These are phyloP conservation scores for Phytophthora idaei DNA, from an alignment of 352 stramenopile species.

Conservation along the genomic window DNA sequence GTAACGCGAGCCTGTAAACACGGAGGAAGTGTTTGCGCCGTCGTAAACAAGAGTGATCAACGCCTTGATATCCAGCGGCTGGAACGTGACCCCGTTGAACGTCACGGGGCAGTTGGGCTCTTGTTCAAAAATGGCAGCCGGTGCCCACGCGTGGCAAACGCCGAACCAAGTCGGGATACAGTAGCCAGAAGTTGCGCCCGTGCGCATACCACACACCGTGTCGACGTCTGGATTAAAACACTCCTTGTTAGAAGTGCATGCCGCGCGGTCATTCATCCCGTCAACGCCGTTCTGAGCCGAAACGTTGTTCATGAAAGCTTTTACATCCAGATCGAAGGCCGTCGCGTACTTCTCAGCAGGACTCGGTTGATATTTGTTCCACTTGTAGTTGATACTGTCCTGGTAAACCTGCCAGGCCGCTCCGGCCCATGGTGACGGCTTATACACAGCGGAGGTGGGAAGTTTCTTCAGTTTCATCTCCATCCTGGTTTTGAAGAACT, in stretches of 20 bases:
- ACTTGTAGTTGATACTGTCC: not conserved
- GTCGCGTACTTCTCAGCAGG: conserved; percentile 5
- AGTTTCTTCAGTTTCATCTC: not conserved
- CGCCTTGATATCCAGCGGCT: conserved; percentile 39
- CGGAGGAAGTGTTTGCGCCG: conserved; percentile 18
- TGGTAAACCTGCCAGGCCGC: not conserved
- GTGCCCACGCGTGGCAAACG: conserved; percentile 43
- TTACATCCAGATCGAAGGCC: not conserved
- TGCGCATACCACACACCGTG: conserved; percentile 26
- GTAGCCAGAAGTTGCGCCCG: conserved; percentile 14
- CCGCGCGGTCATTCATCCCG: not conserved
- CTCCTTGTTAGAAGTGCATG: not conserved
- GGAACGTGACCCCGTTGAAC: conserved; percentile 37
- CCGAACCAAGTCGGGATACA: conserved; percentile 45
- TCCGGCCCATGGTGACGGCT: not conserved
- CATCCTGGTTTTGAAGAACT: not conserved
- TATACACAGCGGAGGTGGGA: not conserved
- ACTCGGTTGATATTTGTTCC: not conserved
- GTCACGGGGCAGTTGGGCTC: conserved; percentile 38
- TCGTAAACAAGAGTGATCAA: conserved; percentile 34
- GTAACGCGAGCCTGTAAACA: conserved; percentile 34
- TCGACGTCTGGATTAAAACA: not conserved
- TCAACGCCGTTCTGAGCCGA: not conserved
- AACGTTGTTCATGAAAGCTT: not conserved
- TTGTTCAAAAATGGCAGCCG: conserved; percentile 35